Evolutionary conservation across 176 grass and related monocot genomes (phyloP).

Genomic region (Oryza punctata): DNA sequence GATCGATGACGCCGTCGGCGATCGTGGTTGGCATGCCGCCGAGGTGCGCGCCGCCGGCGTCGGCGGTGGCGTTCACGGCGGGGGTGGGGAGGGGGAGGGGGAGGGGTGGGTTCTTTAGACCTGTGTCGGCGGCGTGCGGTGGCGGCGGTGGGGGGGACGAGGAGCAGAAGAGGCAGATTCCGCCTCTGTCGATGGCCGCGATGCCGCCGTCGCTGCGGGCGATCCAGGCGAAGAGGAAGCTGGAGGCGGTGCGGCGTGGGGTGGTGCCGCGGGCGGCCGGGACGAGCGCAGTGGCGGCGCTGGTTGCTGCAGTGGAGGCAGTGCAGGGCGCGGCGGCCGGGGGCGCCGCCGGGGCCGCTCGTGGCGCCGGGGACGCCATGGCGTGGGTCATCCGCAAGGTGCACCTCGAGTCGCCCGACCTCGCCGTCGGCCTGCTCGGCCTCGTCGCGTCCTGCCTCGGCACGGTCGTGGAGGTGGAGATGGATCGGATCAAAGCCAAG

Average conservation of each 20-base stretch:
- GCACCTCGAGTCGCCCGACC: constrained; percentile 53
- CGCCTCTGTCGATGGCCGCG: constrained; percentile 37
- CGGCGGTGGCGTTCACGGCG: constrained; percentile 21
- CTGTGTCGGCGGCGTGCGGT: constrained; percentile 2
- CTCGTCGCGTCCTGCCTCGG: constrained; percentile 45
- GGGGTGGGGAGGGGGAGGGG: neutral
- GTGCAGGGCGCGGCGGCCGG: constrained; percentile 46
- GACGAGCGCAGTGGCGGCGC: constrained; percentile 47
- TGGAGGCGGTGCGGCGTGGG: constrained; percentile 36
- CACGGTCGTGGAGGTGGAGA: constrained; percentile 38
- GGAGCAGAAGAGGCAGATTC: neutral
- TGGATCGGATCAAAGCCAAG: constrained; percentile 19
- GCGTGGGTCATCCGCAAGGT: constrained; percentile 56
- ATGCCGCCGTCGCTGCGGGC: constrained; percentile 47
- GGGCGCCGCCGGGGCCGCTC: constrained; percentile 37
- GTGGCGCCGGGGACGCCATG: constrained; percentile 44
- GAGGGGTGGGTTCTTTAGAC: constrained; percentile 4
- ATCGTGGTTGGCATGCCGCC: constrained; percentile 44
- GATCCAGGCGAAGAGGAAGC: constrained; percentile 53
- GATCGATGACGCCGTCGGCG: constrained; percentile 41
- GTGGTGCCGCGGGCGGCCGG: constrained; percentile 40
- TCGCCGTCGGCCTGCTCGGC: constrained; percentile 51
- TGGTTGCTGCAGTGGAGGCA: constrained; percentile 43
- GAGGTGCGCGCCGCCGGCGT: constrained; percentile 22
- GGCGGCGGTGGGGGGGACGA: constrained; percentile 24